Evolutionary conservation across 1,284 basidiomycete genomes (phyloP).

Genomic region (Paramarasmius palmivorus): DNA sequence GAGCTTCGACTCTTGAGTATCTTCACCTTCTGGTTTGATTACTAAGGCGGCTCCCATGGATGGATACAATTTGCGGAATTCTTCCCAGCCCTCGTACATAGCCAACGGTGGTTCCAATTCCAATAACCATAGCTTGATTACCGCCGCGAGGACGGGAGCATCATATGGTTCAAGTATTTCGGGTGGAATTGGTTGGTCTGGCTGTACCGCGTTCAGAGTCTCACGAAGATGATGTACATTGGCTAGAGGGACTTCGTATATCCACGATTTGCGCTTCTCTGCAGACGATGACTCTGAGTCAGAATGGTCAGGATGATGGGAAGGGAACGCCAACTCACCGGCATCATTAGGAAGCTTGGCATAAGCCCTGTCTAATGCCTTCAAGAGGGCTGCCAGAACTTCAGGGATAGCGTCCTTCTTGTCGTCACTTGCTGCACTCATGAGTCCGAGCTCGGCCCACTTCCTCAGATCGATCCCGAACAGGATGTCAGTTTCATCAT

Average conservation of each 20-base stretch:
- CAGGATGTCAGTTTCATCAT: slow-evolving; percentile 80
- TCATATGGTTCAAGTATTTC: slow-evolving; percentile 77
- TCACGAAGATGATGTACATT: slow-evolving; percentile 84
- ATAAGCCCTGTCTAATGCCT: slow-evolving; percentile 68
- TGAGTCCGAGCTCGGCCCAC: slow-evolving; percentile 76
- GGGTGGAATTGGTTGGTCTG: slow-evolving; percentile 60
- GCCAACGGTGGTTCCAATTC: slow-evolving; percentile 85
- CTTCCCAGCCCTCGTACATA: slow-evolving; percentile 89
- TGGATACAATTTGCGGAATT: slow-evolving; percentile 82
- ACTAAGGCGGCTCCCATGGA: slow-evolving; percentile 40
- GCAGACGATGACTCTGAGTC: slow-evolving; percentile 10
- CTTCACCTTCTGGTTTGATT: slow-evolving; percentile 57
- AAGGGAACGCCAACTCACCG: slow-evolving; percentile 42
- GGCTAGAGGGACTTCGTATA: slow-evolving; percentile 86
- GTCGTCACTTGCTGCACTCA: slow-evolving; percentile 35
- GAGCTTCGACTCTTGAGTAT: slow-evolving; percentile 60
- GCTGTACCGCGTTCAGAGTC: slow-evolving; percentile 71
- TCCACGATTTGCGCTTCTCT: slow-evolving; percentile 92
- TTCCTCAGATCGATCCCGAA: slow-evolving; percentile 88
- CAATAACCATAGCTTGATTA: slow-evolving; percentile 84
- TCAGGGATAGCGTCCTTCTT: slow-evolving; percentile 71
- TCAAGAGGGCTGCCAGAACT: slow-evolving; percentile 71
- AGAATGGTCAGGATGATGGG: not conserved
- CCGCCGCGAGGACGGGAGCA: slow-evolving; percentile 81
- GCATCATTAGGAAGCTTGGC: slow-evolving; percentile 59